Conservation (phyloP, 2,329 filamentous ascomycete species). For the Trichoderma sp. region DNA sequence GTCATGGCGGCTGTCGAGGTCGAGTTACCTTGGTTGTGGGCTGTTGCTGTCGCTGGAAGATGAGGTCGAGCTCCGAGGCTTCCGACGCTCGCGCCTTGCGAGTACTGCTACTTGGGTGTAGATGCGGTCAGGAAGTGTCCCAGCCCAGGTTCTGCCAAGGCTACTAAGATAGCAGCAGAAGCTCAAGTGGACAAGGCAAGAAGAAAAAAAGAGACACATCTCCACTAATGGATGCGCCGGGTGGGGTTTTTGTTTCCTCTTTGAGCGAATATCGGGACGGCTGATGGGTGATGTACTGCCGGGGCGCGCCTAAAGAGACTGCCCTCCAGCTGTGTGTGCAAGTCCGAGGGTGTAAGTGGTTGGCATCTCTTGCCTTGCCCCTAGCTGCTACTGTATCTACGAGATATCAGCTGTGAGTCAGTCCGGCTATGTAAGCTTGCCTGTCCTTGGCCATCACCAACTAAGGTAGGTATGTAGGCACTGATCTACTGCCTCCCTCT, state of each 20-base stretch:
- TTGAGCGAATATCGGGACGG: conserved; percentile 20
- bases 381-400: background rate
- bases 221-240: conserved; percentile 10
- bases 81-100: conserved; percentile 23
- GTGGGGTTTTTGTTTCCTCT: conserved; percentile 15
- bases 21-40: conserved; percentile 2
- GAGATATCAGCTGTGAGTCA: background rate
- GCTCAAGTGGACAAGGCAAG: background rate
- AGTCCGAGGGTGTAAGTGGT: background rate
- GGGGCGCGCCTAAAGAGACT: conserved; percentile 20
- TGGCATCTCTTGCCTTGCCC: background rate
- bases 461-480: too few relatives aligned
- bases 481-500: background rate
- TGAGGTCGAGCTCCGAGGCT: conserved; percentile 23
- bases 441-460: background rate
- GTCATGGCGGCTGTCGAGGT: conserved; percentile 4
- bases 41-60: conserved; percentile 2
- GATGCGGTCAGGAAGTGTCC: conserved; percentile 19
- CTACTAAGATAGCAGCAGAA: conserved; percentile 5
- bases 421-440: background rate
- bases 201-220: background rate
- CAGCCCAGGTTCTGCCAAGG: conserved; percentile 12
- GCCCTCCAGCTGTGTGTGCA: background rate
- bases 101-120: background rate
- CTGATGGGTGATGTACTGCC: conserved; percentile 9